Base-by-base conservation (phyloP, 2,329 filamentous ascomycete species). In the Tetracladium maxilliforme region DNA sequence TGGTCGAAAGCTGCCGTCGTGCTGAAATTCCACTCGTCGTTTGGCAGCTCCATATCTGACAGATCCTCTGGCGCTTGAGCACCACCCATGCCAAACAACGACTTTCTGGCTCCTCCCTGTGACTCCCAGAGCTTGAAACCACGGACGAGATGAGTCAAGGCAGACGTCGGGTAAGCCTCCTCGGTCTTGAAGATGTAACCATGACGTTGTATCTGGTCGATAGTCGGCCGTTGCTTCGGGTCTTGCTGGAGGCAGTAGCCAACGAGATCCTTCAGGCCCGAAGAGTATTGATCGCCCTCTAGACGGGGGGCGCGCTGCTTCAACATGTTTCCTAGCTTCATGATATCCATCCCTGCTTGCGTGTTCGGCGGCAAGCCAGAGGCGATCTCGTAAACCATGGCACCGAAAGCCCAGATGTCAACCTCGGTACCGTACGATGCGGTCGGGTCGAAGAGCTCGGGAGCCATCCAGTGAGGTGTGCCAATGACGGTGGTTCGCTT, bases 401-500 rank as follows among this genome's bases (percentile, higher is more conserved):
- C 78, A 3, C 81, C 82, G 43, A 82, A 84, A 3, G 81, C 79
- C 81, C 82, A 90, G 25, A 86, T 83, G 38, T 90, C 81, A 21
- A 78, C 70, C 40, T 77, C 73, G 10, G 70, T 75, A 30, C 74
- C 74, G 42, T 79, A 79, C 5, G 70, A 69, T 7, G 64, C 58
- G 4, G 64, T 57, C 19, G 65, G 58, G 29, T 75, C 68, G 37
- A 79, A 74, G 9, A 87, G 59, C 40, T 90, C 82, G 0, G 77
- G 79, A 0, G 82, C 78, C 80, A 90, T 86, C 77, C 80, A 90
- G 47, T 86, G 73, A 4, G 76, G 75, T 1, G 82, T 90, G 13
- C 81, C 81, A 28, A 87, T 78, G 24, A 87, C 75, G 1, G 81
- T 87, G 4, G 75, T 75, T 26, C 80, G 61, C 50, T 90, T 90